phyloP scores from a whole-genome alignment of 331 rosid genomes.

The Quercus tomentella region DNA sequence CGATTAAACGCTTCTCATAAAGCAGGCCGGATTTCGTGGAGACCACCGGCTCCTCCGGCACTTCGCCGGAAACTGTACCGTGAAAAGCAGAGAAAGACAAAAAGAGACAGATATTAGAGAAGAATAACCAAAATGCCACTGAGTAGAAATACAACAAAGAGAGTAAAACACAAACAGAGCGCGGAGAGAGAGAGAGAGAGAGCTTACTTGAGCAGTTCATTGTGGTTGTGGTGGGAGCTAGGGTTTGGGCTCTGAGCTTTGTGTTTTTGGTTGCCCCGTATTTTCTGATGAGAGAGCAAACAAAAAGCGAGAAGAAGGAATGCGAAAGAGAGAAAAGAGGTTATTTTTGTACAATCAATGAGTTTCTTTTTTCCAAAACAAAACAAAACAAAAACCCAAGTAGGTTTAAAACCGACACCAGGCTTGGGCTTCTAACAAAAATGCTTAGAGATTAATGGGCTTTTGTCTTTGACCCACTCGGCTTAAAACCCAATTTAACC shows the following conservation, averaged over 20 bases:
- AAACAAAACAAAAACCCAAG: background rate
- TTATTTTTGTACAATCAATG: background rate
- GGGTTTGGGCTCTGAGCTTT: slow-evolving; percentile 10
- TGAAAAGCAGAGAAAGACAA: background rate
- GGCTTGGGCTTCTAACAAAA: background rate
- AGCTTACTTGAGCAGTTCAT: slow-evolving; percentile 59
- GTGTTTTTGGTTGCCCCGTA: background rate
- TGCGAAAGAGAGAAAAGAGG: background rate
- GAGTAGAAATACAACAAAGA: background rate
- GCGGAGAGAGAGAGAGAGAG: background rate
- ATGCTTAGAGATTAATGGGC: no score
- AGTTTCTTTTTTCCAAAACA: background rate
- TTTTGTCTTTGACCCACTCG: no score
- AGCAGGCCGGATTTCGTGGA: slow-evolving; percentile 76
- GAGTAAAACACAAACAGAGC: background rate
- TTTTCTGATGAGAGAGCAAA: background rate
- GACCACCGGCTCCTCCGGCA: slow-evolving; percentile 99
- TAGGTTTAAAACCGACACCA: background rate
- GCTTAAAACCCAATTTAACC: no score
- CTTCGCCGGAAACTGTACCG: slow-evolving; percentile 94
- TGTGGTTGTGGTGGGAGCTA: slow-evolving; percentile 25
- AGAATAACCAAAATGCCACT: background rate
- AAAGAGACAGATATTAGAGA: slow-evolving; percentile 31
- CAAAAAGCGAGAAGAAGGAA: background rate
- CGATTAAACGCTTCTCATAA: slow-evolving; percentile 84